Conservation (phyloP, 164 flowering plant species). For the Vitis labrusca region DNA sequence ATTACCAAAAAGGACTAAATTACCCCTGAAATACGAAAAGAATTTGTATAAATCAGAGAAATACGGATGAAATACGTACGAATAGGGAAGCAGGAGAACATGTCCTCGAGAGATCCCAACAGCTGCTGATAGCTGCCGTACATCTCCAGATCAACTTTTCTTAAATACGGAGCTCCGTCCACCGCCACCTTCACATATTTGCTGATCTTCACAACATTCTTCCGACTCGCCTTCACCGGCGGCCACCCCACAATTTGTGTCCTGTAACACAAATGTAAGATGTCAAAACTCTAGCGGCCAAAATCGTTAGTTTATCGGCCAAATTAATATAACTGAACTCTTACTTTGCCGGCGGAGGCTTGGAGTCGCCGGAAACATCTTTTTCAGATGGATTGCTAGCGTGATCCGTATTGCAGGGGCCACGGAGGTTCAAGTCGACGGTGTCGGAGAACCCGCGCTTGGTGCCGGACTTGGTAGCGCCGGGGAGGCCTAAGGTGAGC, state of each 20-base stretch:
- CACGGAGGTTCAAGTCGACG: conserved; percentile 22
- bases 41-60: background rate
- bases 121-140: conserved; percentile 28
- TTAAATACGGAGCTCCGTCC: conserved; percentile 37
- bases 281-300: background rate
- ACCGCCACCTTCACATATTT: conserved; percentile 35
- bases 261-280: conserved; percentile 9
- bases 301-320: background rate
- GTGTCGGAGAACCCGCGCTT: conserved; percentile 25
- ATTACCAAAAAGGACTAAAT: background rate
- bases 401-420: background rate
- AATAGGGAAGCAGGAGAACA: conserved; percentile 28
- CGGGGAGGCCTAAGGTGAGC: conserved; percentile 29
- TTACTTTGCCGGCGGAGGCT: conserved; percentile 24
- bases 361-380: background rate
- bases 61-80: conserved; percentile 3
- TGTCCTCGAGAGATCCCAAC: conserved; percentile 20
- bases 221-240: conserved; percentile 30
- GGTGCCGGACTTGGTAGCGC: conserved; percentile 8
- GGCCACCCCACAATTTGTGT: conserved; percentile 39
- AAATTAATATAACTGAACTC: background rate
- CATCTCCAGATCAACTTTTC: conserved; percentile 32
- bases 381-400: background rate
- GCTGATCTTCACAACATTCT: conserved; percentile 20
- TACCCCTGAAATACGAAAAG: background rate